phyloP scores from a whole-genome alignment of 768 basidiomycete genomes.

The Daedaleopsis nitida region DNA sequence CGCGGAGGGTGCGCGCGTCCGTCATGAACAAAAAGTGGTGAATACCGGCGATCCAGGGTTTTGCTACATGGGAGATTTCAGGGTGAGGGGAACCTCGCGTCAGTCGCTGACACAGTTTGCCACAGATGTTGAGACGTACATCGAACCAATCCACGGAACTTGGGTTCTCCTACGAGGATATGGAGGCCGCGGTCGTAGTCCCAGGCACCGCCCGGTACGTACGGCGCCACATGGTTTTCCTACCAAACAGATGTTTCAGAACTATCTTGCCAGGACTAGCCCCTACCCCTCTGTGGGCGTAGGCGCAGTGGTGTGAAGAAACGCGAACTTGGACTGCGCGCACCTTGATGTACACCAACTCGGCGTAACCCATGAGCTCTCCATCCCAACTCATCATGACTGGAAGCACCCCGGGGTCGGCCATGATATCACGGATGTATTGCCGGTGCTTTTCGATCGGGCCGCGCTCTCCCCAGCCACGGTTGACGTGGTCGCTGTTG shows the following conservation, averaged over 20 bases:
- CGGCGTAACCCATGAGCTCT: constrained; percentile 44
- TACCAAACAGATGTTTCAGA: not conserved
- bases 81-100: not conserved
- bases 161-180: constrained; percentile 48
- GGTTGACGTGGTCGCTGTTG: constrained; percentile 48
- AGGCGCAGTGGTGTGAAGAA: constrained; percentile 1
- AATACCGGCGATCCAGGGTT: constrained; percentile 39
- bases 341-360: constrained; percentile 50
- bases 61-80: constrained; percentile 17
- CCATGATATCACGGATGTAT: constrained; percentile 39
- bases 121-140: constrained; percentile 31
- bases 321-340: constrained; percentile 23
- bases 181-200: constrained; percentile 44
- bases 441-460: constrained; percentile 44
- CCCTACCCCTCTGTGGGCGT: constrained; percentile 7
- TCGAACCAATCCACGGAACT: constrained; percentile 45
- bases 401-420: constrained; percentile 41
- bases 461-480: constrained; percentile 49
- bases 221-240: constrained; percentile 27
- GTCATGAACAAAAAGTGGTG: constrained; percentile 46
- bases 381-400: constrained; percentile 51
- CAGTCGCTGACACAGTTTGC: no score
- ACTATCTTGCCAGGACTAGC: constrained; percentile 17
- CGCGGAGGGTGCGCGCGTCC: constrained; percentile 43
- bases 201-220: constrained; percentile 30